Evolutionary conservation across 2,329 filamentous ascomycete species (phyloP).

Genomic region (Metarhizium guizhouense): DNA sequence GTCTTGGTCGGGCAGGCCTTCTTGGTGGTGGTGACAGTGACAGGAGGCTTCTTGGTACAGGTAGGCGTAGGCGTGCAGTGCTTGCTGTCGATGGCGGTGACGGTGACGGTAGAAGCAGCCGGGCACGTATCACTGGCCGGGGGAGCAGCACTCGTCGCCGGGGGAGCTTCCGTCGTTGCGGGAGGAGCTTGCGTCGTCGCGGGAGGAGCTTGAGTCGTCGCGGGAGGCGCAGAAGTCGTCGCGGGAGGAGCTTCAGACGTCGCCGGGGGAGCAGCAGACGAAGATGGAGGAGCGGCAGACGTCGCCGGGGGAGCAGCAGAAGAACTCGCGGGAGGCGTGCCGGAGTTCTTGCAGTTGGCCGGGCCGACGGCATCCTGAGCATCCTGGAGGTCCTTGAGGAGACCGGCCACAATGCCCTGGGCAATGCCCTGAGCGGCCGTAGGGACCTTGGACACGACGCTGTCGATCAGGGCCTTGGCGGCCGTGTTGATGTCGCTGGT

Average conservation of each 20-base stretch:
- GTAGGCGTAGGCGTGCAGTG: background rate
- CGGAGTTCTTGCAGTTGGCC: background rate
- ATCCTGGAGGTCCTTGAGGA: background rate
- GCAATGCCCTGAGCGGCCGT: background rate
- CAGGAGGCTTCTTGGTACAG: slow-evolving; percentile 2
- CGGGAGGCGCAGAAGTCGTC: background rate
- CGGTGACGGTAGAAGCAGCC: slow-evolving; percentile 1
- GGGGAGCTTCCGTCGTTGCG: background rate
- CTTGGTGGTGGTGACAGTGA: slow-evolving; percentile 1
- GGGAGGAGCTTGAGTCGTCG: background rate
- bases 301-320: background rate
- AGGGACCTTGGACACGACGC: slow-evolving; percentile 1
- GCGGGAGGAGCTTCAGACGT: background rate
- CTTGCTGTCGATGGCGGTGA: background rate
- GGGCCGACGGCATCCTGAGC: background rate
- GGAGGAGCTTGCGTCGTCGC: background rate
- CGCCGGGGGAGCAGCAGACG: background rate
- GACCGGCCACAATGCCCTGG: background rate
- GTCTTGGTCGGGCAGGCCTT: background rate
- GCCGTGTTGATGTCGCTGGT: background rate
- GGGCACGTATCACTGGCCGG: background rate
- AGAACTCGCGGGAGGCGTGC: background rate
- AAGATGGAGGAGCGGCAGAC: background rate
- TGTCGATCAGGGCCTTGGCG: background rate
- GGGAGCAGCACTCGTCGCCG: too few species aligned